phyloP scores from a whole-genome alignment of 192 early-diverging fungal species.

The Umbelopsis sp. region DNA sequence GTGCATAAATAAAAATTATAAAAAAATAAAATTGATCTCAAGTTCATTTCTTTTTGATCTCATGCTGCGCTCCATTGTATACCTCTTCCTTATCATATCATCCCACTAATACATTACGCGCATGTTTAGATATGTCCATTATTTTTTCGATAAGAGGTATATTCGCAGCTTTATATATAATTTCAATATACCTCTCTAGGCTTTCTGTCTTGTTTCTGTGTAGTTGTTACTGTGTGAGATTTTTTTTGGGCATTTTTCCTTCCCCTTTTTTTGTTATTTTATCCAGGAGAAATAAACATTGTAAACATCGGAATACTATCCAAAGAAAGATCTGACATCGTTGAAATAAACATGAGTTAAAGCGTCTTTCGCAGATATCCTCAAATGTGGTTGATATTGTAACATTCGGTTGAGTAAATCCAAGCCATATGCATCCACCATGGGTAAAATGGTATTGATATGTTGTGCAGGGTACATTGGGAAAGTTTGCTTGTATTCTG shows the following conservation, averaged over 20 bases:
- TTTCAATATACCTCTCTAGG: too few species aligned
- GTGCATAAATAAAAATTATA: too few species aligned
- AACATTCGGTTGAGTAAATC: slow-evolving; percentile 75
- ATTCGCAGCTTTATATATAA: too few species aligned
- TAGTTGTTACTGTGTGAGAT: neutral
- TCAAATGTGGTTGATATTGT: slow-evolving; percentile 69
- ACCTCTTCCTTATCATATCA: too few species aligned
- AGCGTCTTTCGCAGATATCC: slow-evolving; percentile 68
- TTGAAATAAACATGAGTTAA: slow-evolving; percentile 64
- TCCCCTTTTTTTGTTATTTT: neutral
- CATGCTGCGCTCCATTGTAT: too few species aligned
- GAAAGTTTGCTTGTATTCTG: slow-evolving; percentile 74
- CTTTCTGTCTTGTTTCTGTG: neutral
- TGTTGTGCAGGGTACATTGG: slow-evolving; percentile 62
- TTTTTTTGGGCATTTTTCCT: neutral
- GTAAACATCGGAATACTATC: neutral
- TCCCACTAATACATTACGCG: too few species aligned
- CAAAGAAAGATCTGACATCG: slow-evolving; percentile 38
- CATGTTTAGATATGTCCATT: too few species aligned
- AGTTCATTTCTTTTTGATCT: too few species aligned
- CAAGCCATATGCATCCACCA: slow-evolving; percentile 74
- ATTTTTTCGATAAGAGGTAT: too few species aligned
- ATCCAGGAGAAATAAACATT: neutral
- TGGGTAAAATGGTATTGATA: slow-evolving; percentile 68
- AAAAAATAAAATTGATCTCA: too few species aligned